Evolutionary conservation across 2,329 filamentous ascomycete genomes (phyloP), one percentile per base, ranked within the genome.

Genomic region (Penicillium sp.): DNA sequence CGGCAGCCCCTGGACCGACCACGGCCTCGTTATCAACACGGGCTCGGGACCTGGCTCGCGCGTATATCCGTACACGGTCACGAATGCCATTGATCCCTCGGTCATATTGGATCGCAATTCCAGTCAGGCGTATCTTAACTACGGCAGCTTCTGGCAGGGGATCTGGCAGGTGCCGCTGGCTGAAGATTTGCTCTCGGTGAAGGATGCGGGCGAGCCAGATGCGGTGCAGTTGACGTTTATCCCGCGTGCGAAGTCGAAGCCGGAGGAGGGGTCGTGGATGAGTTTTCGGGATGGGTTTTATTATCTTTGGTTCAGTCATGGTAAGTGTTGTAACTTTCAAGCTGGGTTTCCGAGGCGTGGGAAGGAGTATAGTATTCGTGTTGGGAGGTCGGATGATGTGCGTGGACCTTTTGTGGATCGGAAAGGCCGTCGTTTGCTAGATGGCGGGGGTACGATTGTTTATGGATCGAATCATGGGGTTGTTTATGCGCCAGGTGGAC

Each of bases 261-360:
- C 71, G 0, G 55, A 66, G 16, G 73, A 75, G 48, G 73, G 72
- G 0, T 63, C 66, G 0, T 75, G 68, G 51, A 69, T 75, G 62
- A 73, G 62, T 43, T 75, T 66, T 26, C 61, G 57, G 5, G 61
- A 62, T 3, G 68, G 67, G 1, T 75, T 67, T 41, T 75, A 75
- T 58, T 75, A 75, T 55, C 35, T 65, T 18, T 75, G 72, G 72
- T 73, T 71, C 44, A 75, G 72, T 46, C 65, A 68, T 51, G 73
- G 73, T 11, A 61, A 67, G n/a, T 75, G 73, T 49, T 74, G 73
- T 50, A 55, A 58, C 1, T 70, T 74, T 35, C n/a, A 60, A 1
- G 23, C 56, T 6, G 55, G 56, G 0, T 66, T 72, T 13, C 71
- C 70, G 0, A 23, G 27, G 13, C 56, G 51, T n/a, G 70, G 69